phyloP scores from a whole-genome alignment of 148 eudicot species.

The Oxyria digyna region DNA sequence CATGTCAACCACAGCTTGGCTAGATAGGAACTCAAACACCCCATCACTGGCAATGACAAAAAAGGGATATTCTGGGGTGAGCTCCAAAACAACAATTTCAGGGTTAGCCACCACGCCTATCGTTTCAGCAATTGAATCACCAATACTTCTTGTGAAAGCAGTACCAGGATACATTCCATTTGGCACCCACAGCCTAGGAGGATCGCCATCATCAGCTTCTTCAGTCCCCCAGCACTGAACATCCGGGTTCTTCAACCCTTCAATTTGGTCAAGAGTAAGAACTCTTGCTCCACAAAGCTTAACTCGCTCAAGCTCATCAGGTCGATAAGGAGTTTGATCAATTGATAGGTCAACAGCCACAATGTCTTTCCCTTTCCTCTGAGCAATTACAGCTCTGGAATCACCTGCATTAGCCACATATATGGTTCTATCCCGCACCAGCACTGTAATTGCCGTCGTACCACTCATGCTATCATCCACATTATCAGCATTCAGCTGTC shows the following conservation, averaged over 20 bases:
- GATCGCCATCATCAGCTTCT: conserved; percentile 98
- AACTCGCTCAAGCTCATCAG: conserved; percentile 82
- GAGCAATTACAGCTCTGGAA: conserved; percentile 90
- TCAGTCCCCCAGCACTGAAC: conserved; percentile 94
- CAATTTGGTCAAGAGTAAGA: conserved; percentile 97
- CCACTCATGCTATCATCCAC: conserved; percentile 99
- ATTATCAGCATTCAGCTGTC: conserved; percentile 72
- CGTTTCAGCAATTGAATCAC: conserved; percentile 93
- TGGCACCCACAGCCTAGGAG: conserved; percentile 94
- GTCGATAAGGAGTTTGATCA: conserved; percentile 89
- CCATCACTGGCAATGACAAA: conserved; percentile 98
- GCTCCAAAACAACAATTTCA: conserved; percentile 81
- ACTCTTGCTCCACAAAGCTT: conserved; percentile 93
- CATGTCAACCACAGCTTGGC: conserved; percentile 97
- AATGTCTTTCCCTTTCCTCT: conserved; percentile 64
- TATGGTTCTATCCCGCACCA: conserved; percentile 71
- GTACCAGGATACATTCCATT: conserved; percentile 99
- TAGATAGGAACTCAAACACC: conserved; percentile 90
- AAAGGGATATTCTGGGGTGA: conserved; percentile 70
- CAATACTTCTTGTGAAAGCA: conserved; percentile 90
- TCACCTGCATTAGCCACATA: conserved; percentile 89
- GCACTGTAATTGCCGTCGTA: conserved; percentile 80
- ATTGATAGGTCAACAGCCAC: conserved; percentile 82
- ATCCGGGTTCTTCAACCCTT: conserved; percentile 88
- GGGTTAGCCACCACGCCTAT: conserved; percentile 91